Percentiles rank a stretch among this genome's conserved stretches.
Evolutionary conservation across 2,329 filamentous ascomycete species (phyloP).

Genomic region (Zelopaecilomyces penicillatus): DNA sequence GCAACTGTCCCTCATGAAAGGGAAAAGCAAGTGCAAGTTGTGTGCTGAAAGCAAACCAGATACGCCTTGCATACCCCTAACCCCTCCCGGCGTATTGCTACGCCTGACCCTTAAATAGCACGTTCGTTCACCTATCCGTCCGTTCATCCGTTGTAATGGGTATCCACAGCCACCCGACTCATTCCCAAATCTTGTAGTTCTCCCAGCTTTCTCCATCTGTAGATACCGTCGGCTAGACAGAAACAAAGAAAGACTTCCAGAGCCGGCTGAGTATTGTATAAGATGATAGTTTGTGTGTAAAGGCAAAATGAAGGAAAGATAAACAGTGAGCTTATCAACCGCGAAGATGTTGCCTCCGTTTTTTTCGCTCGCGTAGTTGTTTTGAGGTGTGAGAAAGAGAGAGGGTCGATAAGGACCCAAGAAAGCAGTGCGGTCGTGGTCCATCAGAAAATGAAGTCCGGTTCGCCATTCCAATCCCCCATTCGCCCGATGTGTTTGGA

Average conservation of each 20-base stretch:
- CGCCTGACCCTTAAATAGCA: constrained; percentile 5
- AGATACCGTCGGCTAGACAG: constrained; percentile 21
- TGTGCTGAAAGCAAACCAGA: constrained; percentile 11
- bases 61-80: constrained; percentile 12
- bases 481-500: constrained; percentile 30
- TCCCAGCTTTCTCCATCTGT: constrained; percentile 16
- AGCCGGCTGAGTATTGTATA: constrained; percentile 21
- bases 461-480: constrained; percentile 23
- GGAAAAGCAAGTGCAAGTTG: constrained; percentile 8
- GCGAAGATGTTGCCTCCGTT: constrained; percentile 5
- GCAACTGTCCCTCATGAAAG: constrained; percentile 15
- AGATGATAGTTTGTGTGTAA: constrained; percentile 15
- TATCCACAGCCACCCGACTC: constrained; percentile 1
- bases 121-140: background rate
- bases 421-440: constrained; percentile 15
- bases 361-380: constrained; percentile 14
- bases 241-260: constrained; percentile 21
- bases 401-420: constrained; percentile 9
- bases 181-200: background rate
- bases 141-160: constrained; percentile 1
- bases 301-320: constrained; percentile 11
- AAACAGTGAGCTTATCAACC: constrained; percentile 9
- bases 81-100: constrained; percentile 3
- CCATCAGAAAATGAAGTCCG: constrained; percentile 24
- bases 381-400: constrained; percentile 3